Conservation (phyloP, 1,284 basidiomycete species). For the Fomitopsis pinicola region DNA sequence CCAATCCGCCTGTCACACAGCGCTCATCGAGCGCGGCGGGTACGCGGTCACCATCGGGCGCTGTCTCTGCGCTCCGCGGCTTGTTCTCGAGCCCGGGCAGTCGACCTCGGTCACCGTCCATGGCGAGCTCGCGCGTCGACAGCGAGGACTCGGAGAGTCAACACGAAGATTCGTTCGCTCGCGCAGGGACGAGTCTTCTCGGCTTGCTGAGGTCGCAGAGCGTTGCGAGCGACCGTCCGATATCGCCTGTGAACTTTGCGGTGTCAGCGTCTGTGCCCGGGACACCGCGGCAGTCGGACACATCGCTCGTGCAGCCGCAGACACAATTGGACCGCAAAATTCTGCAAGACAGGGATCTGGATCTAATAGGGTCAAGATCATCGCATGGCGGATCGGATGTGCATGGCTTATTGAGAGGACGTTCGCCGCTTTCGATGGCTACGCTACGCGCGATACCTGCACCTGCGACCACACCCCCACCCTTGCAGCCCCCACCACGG, state of each 20-base stretch:
- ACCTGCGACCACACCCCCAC: constrained; percentile 27
- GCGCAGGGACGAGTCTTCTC: constrained; percentile 49
- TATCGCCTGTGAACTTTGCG: constrained; percentile 19
- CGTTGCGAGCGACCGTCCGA: constrained; percentile 22
- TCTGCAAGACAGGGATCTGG: constrained; percentile 38
- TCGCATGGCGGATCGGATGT: background rate
- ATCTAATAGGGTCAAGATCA: constrained; percentile 10
- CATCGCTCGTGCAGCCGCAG: constrained; percentile 10
- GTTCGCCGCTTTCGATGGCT: background rate
- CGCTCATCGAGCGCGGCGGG: constrained; percentile 9
- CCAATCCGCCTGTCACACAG: constrained; percentile 11
- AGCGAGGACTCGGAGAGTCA: constrained; percentile 12
- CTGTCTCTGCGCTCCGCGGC: constrained; percentile 50
- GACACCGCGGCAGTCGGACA: constrained; percentile 12
- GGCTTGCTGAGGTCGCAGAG: constrained; percentile 43
- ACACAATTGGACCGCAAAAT: constrained; percentile 45
- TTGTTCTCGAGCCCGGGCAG: constrained; percentile 40
- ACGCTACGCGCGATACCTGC: background rate
- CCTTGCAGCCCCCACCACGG: constrained; percentile 61
- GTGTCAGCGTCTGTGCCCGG: constrained; percentile 6
- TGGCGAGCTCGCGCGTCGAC: constrained; percentile 34
- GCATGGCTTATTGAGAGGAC: background rate
- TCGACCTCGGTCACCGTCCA: constrained; percentile 55
- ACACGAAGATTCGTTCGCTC: constrained; percentile 50
- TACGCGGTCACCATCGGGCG: constrained; percentile 13